Evolutionary conservation across 805 yeast species (phyloP), one percentile per base, ranked within the genome.

Genomic region (Hermanozyma aechmeae): DNA sequence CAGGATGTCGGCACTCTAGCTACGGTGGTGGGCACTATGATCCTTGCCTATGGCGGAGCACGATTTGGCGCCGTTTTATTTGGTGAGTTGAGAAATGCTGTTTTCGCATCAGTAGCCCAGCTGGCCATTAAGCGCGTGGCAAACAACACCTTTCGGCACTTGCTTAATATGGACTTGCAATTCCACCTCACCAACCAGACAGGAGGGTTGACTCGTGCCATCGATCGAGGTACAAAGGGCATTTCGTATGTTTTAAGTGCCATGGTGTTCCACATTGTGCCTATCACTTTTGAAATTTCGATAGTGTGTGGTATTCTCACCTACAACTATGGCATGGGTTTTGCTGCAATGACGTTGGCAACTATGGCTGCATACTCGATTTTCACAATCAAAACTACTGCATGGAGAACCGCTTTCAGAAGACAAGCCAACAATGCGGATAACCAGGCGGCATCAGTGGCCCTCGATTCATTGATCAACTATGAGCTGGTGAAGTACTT

Each of bases 191-290:
- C 89, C 8, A 68, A 87, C 42, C 97, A 92, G 53, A 92, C 98
- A 0, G 98, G 98, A 40, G 97, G 96, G 0, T 57, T 92, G 19
- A 89, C 96, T 0, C 66, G 98, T 37, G 97, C 97, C 2, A 92
- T 92, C 46, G 98, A 92, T 47, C 67, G 98, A 39, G 98, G 98
- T 53, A 89, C 97, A 1, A 89, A 92, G 45, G 98, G 98, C 61
- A 89, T 92, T 30, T 79, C 93, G 9, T 87, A 82, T 44, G 96
- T 92, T 4, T 61, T 92, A 26, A 76, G 83, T 21, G 95, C 97
- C 2, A 83, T 89, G 95, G 95, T 92, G n/a, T 89, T 92, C 62
- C 97, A 92, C 51, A 87, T 92, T 21, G 63, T 89, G 19, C 98
- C 98, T 6, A 81, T 89, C 23, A 69, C 93, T 3, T 81, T 92